Evolutionary conservation across 208 protist genomes (phyloP), one percentile per base, ranked within the genome.

Genomic region (Histomonas meleagridis): DNA sequence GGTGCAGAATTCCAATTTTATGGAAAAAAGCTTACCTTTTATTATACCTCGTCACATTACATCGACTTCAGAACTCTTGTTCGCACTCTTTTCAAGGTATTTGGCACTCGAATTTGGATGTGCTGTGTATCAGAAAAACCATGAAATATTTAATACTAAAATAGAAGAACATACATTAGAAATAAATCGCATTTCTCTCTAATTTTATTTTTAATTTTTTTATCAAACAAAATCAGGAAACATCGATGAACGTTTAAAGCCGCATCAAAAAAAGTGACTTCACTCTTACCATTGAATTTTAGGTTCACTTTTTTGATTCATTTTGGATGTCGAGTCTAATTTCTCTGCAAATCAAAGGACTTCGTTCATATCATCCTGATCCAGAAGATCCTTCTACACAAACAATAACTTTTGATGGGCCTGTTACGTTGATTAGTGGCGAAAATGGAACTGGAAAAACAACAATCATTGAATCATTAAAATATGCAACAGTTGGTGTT

Each of bases 401-500:
- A 38, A 57, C 1, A 18, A 86, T 86, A 38, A 28, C 32, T 7
- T 86, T 86, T 16, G 76, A 86, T 55, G 46, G 46, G 14, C 40
- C 7, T 18, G 26, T 92, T 48, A 92, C 62, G 35, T n/a, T 92
- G 21, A 92, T 93, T 53, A 92, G 60, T 69, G 92, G 92, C 1
- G 32, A 16, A 70, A 96, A 94, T 91, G 90, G 93, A 40, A 78
- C 65, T 62, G 90, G 92, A 0, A 93, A 93, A 90, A 97, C 96
- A 92, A 99, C 98, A 14, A 98, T 99, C 91, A 99, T 99, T 93
- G 98, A 99, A 94, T 97, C 96, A 40, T 93, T 99, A 78, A 96
- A 98, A 60, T 98, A 98, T 93, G 97, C 97, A 60, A 97, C 95
- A 62, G 98, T 97, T 1, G 98, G 98, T 18, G 95, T 97, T 35